Conservation (phyloP, 257 asterid species). For the Plectranthus barbatus region DNA sequence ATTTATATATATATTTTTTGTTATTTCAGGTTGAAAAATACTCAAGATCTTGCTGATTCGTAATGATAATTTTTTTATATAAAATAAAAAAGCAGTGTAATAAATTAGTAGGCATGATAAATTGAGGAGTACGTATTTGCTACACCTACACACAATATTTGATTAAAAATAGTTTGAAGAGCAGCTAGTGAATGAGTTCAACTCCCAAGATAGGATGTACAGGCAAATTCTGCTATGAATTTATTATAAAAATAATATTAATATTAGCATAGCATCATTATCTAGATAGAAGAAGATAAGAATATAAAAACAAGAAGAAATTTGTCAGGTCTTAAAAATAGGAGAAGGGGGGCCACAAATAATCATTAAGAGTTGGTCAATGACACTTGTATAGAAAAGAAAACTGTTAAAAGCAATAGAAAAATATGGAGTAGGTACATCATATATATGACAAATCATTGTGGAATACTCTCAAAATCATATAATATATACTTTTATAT, state of each 20-base stretch:
- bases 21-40: not conserved
- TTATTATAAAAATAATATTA: not conserved
- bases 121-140: no score
- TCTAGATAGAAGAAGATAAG: not conserved
- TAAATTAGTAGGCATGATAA: no score
- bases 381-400: slow-evolving; percentile 4
- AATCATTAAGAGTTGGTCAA: slow-evolving; percentile 15
- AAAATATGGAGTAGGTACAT: no score
- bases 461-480: no score
- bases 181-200: no score
- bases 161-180: no score
- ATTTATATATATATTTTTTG: not conserved
- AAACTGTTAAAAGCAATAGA: not conserved
- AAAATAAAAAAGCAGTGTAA: no score
- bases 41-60: not conserved
- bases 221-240: no score
- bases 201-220: no score
- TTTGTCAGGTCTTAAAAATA: slow-evolving; percentile 10
- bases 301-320: slow-evolving; percentile 6
- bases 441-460: no score
- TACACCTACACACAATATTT: no score
- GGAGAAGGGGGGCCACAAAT: slow-evolving; percentile 5
- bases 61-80: not conserved
- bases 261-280: not conserved
- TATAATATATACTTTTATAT: no score